Percentiles rank a stretch among this genome's conserved stretches.
Conservation (phyloP, 202 grass and related monocot genomes). For the Setaria italica region DNA sequence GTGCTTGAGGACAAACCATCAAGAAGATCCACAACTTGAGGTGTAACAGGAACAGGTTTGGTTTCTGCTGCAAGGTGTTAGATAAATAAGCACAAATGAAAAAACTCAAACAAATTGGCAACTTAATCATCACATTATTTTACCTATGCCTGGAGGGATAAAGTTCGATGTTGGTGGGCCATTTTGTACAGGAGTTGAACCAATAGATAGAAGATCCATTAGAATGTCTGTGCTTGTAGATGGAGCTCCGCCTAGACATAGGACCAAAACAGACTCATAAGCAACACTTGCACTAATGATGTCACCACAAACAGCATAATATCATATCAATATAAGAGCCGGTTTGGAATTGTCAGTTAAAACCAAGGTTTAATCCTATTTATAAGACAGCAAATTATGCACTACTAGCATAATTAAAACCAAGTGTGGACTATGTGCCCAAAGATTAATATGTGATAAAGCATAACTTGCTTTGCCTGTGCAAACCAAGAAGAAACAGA, state of each 20-base stretch:
- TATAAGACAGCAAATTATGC: conserved; percentile 12
- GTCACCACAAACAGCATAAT: conserved; percentile 6
- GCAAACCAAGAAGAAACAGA: conserved; percentile 20
- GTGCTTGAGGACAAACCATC: conserved; percentile 79
- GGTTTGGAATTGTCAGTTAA: not conserved
- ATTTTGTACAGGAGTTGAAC: conserved; percentile 79
- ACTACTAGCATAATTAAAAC: conserved; percentile 24
- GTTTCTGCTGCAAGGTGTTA: conserved; percentile 49
- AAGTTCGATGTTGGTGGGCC: conserved; percentile 50
- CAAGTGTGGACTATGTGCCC: conserved; percentile 18
- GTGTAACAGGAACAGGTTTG: conserved; percentile 53
- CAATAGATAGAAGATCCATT: conserved; percentile 94
- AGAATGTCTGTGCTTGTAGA: conserved; percentile 77
- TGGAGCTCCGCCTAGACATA: conserved; percentile 61
- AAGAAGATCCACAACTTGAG: conserved; percentile 81
- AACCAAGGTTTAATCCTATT: not conserved
- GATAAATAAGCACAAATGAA: conserved; percentile 44
- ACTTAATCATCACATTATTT: conserved; percentile 50
- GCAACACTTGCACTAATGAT: conserved; percentile 20
- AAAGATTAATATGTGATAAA: conserved; percentile 15
- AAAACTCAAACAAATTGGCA: conserved; percentile 33
- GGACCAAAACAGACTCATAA: conserved; percentile 53
- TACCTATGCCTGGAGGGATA: conserved; percentile 58
- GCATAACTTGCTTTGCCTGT: conserved; percentile 27
- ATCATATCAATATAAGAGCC: not conserved